phyloP scores from a whole-genome alignment of 768 basidiomycete species.

The Boletus pseudo-olivaceus region DNA sequence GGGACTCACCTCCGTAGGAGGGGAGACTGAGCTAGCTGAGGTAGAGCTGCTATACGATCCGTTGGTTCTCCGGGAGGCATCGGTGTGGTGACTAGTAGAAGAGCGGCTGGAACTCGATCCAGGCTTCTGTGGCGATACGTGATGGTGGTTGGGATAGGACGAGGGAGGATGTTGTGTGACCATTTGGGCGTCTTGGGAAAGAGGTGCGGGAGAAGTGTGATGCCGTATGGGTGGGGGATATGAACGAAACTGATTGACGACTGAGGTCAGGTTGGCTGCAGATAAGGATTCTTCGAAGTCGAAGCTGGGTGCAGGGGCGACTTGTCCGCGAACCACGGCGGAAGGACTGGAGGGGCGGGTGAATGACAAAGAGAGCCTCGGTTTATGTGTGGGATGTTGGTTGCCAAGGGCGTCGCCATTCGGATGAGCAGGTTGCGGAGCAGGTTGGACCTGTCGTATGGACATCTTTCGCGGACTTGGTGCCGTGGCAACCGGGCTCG shows the following conservation, averaged over 20 bases:
- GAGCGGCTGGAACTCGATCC: constrained; percentile 24
- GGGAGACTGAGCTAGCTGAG: constrained; percentile 24
- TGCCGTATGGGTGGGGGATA: constrained; percentile 24
- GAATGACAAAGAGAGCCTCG: not conserved
- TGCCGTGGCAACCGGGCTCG: constrained; percentile 21
- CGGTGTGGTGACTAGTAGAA: constrained; percentile 22
- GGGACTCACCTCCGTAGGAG: constrained; percentile 21
- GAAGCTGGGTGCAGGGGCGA: constrained; percentile 12
- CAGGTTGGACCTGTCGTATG: constrained; percentile 3
- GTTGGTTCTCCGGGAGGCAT: constrained; percentile 27
- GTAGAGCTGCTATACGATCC: constrained; percentile 20
- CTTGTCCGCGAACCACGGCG: constrained; percentile 26
- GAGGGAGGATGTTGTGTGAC: constrained; percentile 4
- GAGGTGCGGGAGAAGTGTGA: constrained; percentile 17
- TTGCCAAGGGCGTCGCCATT: constrained; percentile 18
- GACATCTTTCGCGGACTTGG: constrained; percentile 4
- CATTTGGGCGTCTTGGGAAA: constrained; percentile 13
- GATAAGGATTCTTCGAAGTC: constrained; percentile 30
- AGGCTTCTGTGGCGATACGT: constrained; percentile 21
- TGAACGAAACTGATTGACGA: constrained; percentile 33
- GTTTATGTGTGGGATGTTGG: constrained; percentile 2
- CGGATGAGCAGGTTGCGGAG: constrained; percentile 3
- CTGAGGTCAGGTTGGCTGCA: constrained; percentile 28
- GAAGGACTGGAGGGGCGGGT: constrained; percentile 1
- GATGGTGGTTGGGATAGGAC: constrained; percentile 9